These are phyloP conservation scores for Takashimella koratensis DNA, from an alignment of 1,284 basidiomycete genomes.

Conservation along the genomic window DNA sequence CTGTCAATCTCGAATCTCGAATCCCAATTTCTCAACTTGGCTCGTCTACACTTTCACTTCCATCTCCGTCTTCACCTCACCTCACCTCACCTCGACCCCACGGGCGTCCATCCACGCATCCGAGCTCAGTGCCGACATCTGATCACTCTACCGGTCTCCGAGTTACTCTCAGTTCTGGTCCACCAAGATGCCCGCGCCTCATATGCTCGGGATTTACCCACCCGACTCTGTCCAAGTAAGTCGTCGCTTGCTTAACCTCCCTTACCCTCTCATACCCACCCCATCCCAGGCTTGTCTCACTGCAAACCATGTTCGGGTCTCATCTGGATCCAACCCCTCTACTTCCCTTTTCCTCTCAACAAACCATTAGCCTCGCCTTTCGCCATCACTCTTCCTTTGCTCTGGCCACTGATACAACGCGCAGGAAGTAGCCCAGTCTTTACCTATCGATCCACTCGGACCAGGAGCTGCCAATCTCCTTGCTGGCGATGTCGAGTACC, in stretches of 20 bases:
- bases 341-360: neutral
- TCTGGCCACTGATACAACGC: conserved; percentile 2
- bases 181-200: conserved; percentile 37
- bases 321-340: no score
- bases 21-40: no score
- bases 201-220: conserved; percentile 43
- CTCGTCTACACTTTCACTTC: no score
- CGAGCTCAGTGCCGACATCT: no score
- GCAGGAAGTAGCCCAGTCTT: conserved; percentile 87
- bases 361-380: no score
- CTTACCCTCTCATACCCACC: neutral
- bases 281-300: neutral
- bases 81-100: neutral
- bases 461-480: conserved; percentile 78
- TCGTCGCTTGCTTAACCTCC: neutral
- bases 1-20: no score
- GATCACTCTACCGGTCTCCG: no score
- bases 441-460: conserved; percentile 74
- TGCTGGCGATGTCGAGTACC: conserved; percentile 94
- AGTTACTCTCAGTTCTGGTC: neutral
- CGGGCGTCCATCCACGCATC: neutral
- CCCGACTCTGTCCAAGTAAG: conserved; percentile 38
- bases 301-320: neutral
- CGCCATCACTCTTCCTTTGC: no score
- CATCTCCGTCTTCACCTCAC: no score